Percentiles rank a stretch among this genome's conserved stretches.
Conservation (phyloP, 768 basidiomycete genomes). For the Tulasnella sp. region DNA sequence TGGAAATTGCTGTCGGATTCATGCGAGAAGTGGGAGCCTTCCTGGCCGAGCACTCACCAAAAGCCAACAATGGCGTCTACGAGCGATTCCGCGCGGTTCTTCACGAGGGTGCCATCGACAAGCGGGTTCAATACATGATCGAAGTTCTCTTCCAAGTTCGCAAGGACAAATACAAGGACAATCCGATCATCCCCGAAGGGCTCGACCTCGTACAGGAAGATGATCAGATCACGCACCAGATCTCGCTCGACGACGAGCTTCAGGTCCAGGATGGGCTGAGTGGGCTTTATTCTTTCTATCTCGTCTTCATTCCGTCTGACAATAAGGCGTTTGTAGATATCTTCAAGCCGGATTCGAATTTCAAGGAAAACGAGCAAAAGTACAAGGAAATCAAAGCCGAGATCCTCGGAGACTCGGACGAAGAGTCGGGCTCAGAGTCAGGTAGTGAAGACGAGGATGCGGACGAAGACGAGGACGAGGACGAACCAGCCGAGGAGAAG, state of each 20-base stretch:
- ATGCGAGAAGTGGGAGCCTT: constrained; percentile 96
- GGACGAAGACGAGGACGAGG: constrained; percentile 45
- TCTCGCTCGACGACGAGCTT: constrained; percentile 85
- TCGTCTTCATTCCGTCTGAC: background rate
- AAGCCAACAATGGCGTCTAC: constrained; percentile 87
- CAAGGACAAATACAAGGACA: constrained; percentile 99
- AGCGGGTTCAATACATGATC: constrained; percentile 98
- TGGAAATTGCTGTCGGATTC: constrained; percentile 96
- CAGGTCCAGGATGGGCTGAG: constrained; percentile 91
- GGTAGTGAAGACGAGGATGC: constrained; percentile 46
- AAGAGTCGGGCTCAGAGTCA: constrained; percentile 37
- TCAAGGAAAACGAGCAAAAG: constrained; percentile 83
- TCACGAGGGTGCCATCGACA: constrained; percentile 90
- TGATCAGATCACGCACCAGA: constrained; percentile 91
- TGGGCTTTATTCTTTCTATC: constrained; percentile 33
- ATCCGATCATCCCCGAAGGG: constrained; percentile 87
- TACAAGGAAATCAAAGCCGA: constrained; percentile 86
- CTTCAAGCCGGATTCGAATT: constrained; percentile 88
- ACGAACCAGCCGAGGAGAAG: constrained; percentile 57
- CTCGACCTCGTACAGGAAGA: constrained; percentile 96
- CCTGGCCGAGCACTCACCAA: constrained; percentile 84
- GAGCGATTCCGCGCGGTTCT: constrained; percentile 95
- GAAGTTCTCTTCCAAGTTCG: constrained; percentile 98
- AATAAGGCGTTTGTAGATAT: constrained; percentile 45
- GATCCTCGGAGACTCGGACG: constrained; percentile 80